Evolutionary conservation across 1,139 yeast genomes (phyloP), one percentile per base, ranked within the genome.

Genomic region (Kazachstania sp.): DNA sequence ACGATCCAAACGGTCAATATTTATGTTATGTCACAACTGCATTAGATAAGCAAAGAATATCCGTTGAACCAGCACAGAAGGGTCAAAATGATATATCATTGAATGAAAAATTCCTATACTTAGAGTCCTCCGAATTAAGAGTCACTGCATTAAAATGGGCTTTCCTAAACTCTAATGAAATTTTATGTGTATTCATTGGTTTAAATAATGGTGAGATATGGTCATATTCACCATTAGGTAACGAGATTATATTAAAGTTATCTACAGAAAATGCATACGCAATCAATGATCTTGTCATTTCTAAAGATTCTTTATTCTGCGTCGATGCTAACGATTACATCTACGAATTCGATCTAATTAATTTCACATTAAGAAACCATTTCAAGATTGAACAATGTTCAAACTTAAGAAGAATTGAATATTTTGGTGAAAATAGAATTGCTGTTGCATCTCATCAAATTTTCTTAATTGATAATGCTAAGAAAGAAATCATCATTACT

Each of bases 11-110:
- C 1, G 81, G 82, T 23, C 71, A 75, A 41, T 74, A 74, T 58
- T 73, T 81, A 56, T 94, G 95, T 18, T 76, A 80, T 44, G 88
- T 80, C 0, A 69, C 79, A 26, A 77, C 81, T 38, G 83, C 88
- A 3, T 72, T 88, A 52, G 95, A 87, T 61, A 72, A 81, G 9
- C 92, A 86, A 60, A 80, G 81, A 56, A 69, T 88, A 43, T 75
- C 82, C 53, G 85, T 86, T 3, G 82, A 77, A 56, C 73, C 85
- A 7, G 67, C 78, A 7, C 71, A 71, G 20, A 66, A 73, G 8
- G 63, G 72, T 8, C 70, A 77, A 44, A 73, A 73, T 16, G 63
- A 62, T 36, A 70, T 71, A 13, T 41, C 51, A 2, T 43, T 52
- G 6, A 57, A 55, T 43, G 62, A 59, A 30, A 53, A 51, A 28